These are phyloP conservation scores for Nepenthes alata DNA, from an alignment of 179 eudicot species.

Conservation along the genomic window DNA sequence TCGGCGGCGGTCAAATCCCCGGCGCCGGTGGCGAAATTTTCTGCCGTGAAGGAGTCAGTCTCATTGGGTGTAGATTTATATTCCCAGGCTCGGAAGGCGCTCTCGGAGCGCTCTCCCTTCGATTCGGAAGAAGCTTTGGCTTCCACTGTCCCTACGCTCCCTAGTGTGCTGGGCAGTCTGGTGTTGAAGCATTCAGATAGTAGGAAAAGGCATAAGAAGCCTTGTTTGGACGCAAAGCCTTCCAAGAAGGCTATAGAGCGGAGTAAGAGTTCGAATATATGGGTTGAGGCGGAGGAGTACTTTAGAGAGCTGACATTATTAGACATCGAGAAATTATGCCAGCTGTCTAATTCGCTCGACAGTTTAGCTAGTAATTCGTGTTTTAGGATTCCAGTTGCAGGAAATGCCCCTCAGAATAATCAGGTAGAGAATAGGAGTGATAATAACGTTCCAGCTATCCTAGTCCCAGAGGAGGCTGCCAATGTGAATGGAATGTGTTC, in stretches of 20 bases:
- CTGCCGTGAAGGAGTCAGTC: constrained; percentile 9
- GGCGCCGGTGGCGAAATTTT: constrained; percentile 5
- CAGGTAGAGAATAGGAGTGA: constrained; percentile 11
- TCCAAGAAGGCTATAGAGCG: constrained; percentile 33
- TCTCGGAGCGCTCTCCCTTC: constrained; percentile 65
- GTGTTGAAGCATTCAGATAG: constrained; percentile 49
- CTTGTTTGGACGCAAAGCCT: constrained; percentile 43
- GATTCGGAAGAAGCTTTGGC: constrained; percentile 50
- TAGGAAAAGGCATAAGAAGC: constrained; percentile 61
- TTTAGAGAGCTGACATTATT: constrained; percentile 50
- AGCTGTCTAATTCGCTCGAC: constrained; percentile 19
- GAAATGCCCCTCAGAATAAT: constrained; percentile 15
- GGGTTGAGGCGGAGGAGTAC: constrained; percentile 69
- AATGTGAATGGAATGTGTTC: background rate
- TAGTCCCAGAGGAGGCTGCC: constrained; percentile 8
- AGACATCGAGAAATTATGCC: constrained; percentile 53
- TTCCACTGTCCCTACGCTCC: constrained; percentile 35
- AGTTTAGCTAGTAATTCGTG: constrained; percentile 29
- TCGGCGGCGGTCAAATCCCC: constrained; percentile 18
- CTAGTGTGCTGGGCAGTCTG: constrained; percentile 49
- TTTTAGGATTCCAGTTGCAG: constrained; percentile 35
- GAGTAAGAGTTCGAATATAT: constrained; percentile 30
- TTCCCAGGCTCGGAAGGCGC: constrained; percentile 60
- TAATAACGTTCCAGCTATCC: constrained; percentile 6
- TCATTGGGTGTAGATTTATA: constrained; percentile 34